Evolutionary conservation across 208 protist genomes (phyloP).

Genomic region (Perkinsela sp.): DNA sequence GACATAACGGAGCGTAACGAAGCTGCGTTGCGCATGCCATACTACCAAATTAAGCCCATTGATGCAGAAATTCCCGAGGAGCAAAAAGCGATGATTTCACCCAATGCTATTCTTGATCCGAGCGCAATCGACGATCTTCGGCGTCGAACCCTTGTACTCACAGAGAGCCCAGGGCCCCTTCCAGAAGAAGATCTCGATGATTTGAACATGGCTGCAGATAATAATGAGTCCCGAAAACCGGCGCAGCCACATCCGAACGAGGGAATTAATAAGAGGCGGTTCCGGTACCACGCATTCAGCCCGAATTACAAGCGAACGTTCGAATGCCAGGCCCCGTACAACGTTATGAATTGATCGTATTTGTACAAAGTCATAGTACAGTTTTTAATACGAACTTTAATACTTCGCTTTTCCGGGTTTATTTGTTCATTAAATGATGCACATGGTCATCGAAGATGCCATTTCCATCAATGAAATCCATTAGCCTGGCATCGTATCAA

Average conservation of each 20-base stretch:
- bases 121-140: neutral
- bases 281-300: neutral
- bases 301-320: neutral
- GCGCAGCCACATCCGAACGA: neutral
- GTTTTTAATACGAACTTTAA: too few relatives aligned
- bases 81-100: neutral
- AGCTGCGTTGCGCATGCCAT: neutral
- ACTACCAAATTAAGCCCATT: neutral
- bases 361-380: too few relatives aligned
- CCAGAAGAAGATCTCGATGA: neutral
- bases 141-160: neutral
- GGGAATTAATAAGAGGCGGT: neutral
- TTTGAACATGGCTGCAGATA: too few relatives aligned
- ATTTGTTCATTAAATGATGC: too few relatives aligned
- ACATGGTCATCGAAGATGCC: too few relatives aligned
- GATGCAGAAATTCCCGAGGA: neutral
- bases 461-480: too few relatives aligned
- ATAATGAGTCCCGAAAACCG: neutral
- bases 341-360: too few relatives aligned
- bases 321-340: neutral
- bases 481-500: too few relatives aligned
- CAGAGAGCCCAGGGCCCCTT: neutral
- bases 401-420: too few relatives aligned
- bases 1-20: neutral
- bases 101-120: neutral